These are phyloP conservation scores for Neurospora tetraspora DNA, from an alignment of 495 filamentous ascomycete species.

Conservation along the genomic window DNA sequence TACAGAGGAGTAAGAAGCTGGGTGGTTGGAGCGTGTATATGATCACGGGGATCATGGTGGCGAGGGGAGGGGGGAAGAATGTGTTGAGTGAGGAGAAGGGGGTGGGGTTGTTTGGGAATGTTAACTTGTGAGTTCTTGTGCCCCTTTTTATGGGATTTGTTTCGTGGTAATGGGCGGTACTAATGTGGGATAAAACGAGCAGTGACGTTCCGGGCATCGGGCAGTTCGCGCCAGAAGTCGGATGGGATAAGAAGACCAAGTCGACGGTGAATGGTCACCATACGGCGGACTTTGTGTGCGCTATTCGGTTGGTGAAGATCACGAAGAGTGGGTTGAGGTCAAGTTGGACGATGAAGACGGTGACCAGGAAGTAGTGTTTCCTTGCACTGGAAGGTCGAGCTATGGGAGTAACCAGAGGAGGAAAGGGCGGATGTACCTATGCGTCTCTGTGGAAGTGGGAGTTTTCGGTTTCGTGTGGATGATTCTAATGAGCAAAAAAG, in stretches of 20 bases:
- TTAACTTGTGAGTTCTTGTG: too few species aligned
- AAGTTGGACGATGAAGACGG: constrained; percentile 2
- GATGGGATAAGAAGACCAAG: background rate
- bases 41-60: constrained; percentile 7
- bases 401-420: too few species aligned
- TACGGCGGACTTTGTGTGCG: constrained; percentile 5
- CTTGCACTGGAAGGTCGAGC: background rate
- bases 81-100: too few species aligned
- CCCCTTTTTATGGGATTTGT: too few species aligned
- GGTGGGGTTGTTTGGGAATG: too few species aligned
- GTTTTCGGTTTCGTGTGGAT: background rate
- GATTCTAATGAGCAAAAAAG: too few species aligned
- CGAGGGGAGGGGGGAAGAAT: background rate
- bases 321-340: constrained; percentile 1
- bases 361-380: background rate
- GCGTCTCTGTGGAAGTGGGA: too few species aligned
- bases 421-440: too few species aligned
- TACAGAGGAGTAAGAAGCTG: background rate
- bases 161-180: too few species aligned
- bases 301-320: constrained; percentile 6
- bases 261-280: background rate
- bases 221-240: background rate
- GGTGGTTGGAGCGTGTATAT: constrained; percentile 3
- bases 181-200: background rate
- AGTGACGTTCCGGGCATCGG: background rate